phyloP scores from a whole-genome alignment of 2,329 filamentous ascomycete species.

The Xylariaceae sp. region DNA sequence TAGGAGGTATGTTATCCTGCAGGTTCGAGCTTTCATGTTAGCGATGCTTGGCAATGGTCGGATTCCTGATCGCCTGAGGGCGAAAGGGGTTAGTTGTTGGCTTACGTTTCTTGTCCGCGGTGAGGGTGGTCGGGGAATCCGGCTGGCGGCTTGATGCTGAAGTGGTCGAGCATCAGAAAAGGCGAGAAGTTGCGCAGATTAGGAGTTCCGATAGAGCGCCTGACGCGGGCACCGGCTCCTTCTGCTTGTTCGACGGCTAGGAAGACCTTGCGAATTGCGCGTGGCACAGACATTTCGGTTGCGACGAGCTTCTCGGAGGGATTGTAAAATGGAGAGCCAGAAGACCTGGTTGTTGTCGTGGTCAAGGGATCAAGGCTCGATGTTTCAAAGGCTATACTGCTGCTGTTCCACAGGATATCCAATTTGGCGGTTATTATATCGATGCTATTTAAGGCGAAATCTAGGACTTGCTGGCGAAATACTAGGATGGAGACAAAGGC shows the following conservation, averaged over 20 bases:
- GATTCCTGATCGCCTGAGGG: conserved; percentile 2
- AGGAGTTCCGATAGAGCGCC: conserved; percentile 81
- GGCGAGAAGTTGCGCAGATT: conserved; percentile 82
- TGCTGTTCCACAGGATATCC: conserved; percentile 12
- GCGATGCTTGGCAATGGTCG: neutral
- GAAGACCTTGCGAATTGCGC: conserved; percentile 79
- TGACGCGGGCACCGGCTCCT: conserved; percentile 80
- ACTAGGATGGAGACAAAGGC: conserved; percentile 35
- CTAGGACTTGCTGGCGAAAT: conserved; percentile 31
- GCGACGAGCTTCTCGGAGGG: conserved; percentile 30
- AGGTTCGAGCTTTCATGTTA: conserved; percentile 2
- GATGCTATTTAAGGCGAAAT: conserved; percentile 23
- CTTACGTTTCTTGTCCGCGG: conserved; percentile 69
- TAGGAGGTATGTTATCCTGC: conserved; percentile 61
- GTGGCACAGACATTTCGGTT: conserved; percentile 61
- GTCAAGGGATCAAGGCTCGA: no score
- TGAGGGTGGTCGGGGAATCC: conserved; percentile 88
- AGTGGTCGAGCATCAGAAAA: conserved; percentile 96
- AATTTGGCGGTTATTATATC: conserved; percentile 20
- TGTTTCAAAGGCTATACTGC: conserved; percentile 11
- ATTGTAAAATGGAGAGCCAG: conserved; percentile 26
- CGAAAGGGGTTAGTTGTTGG: no score
- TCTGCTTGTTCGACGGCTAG: conserved; percentile 82
- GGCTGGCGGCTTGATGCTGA: conserved; percentile 71
- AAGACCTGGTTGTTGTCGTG: no score